Evolutionary conservation across 495 filamentous ascomycete species (phyloP).

Genomic region (Trichoderma parareesei): DNA sequence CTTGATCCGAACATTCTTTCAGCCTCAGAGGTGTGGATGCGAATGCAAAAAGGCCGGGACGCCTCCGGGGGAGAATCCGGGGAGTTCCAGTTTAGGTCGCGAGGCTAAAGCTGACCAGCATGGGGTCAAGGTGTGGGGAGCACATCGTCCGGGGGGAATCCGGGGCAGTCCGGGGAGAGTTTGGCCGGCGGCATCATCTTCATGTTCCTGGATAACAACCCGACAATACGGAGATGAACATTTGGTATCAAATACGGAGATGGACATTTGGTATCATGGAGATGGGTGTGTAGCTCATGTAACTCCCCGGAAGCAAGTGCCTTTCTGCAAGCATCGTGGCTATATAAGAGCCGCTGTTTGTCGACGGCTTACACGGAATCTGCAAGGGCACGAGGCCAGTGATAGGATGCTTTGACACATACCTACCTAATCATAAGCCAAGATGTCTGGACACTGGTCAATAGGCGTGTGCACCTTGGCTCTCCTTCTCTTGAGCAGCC

Average conservation of each 20-base stretch:
- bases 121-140: conserved; percentile 1
- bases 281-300: not conserved
- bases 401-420: not conserved
- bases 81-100: not conserved
- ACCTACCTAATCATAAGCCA: not conserved
- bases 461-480: not conserved
- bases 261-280: not conserved
- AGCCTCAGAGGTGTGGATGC: not conserved
- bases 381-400: not conserved
- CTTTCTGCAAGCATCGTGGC: not conserved
- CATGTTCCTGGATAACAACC: not conserved
- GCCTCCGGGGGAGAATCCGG: conserved; percentile 3
- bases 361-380: not conserved
- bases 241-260: not conserved
- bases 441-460: not conserved
- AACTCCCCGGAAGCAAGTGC: not conserved
- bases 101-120: not conserved
- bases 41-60: not conserved
- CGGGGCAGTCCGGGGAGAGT: conserved; percentile 4
- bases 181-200: not conserved
- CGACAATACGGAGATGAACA: not conserved
- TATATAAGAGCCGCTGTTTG: not conserved
- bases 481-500: not conserved
- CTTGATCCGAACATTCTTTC: no score
- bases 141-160: not conserved